A percentile compares a stretch with the other conserved stretches of the same genome.
phyloP scores from a whole-genome alignment of 176 grass and related monocot species.

The Metroxylon sagu region DNA sequence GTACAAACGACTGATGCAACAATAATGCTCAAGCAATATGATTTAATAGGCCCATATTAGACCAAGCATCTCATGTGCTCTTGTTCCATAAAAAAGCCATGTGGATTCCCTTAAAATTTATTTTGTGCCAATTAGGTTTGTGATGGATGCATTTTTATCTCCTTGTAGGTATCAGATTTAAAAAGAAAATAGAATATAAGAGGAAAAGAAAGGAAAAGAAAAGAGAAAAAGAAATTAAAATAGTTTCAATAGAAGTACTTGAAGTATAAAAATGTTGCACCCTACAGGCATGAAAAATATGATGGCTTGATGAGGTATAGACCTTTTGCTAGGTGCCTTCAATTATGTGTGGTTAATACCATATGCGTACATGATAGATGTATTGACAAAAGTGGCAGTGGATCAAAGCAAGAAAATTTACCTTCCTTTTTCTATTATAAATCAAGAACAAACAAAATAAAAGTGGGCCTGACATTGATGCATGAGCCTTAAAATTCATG shows the following conservation, averaged over 20 bases:
- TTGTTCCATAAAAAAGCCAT: constrained; percentile 23
- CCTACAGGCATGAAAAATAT: background rate
- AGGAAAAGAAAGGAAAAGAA: too few species aligned
- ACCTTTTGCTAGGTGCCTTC: constrained; percentile 8
- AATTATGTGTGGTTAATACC: constrained; percentile 14
- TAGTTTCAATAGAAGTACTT: background rate
- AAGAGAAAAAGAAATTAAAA: too few species aligned
- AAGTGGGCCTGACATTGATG: too few species aligned
- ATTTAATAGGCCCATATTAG: constrained; percentile 11
- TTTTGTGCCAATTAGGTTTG: constrained; percentile 30
- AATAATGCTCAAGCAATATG: background rate
- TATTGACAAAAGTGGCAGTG: constrained; percentile 10
- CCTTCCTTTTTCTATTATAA: too few species aligned
- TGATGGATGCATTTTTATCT: constrained; percentile 22
- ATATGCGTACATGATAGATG: constrained; percentile 5
- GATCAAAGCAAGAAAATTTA: too few species aligned
- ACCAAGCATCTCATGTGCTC: constrained; percentile 36
- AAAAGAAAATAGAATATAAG: constrained; percentile 7
- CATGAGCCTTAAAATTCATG: too few species aligned
- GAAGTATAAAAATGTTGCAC: background rate
- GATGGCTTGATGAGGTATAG: constrained; percentile 3
- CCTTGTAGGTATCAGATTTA: constrained; percentile 15
- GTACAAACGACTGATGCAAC: background rate
- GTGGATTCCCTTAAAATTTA: constrained; percentile 11
- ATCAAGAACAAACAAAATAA: too few species aligned